Evolutionary conservation across 495 filamentous ascomycete genomes (phyloP).

Genomic region (Pseudotulostoma volvatum): DNA sequence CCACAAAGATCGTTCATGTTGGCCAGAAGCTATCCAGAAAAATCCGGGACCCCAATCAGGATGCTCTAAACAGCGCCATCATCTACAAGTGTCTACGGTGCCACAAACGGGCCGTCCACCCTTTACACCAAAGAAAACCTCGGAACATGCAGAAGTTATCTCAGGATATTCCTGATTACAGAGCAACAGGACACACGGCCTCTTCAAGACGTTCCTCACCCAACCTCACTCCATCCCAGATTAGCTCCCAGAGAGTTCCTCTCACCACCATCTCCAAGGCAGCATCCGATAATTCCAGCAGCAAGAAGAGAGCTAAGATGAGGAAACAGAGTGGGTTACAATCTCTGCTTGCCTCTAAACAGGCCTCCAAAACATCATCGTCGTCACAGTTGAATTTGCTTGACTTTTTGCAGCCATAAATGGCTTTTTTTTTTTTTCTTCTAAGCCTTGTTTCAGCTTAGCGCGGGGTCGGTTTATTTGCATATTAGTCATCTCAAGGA

Average conservation of each 20-base stretch:
- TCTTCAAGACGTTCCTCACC: no score
- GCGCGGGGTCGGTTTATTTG: constrained; percentile 5
- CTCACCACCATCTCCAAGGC: no score
- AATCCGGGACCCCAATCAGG: constrained; percentile 8
- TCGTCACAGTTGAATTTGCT: constrained; percentile 34
- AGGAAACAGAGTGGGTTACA: constrained; percentile 43
- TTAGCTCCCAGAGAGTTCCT: no score
- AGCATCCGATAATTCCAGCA: constrained; percentile 37
- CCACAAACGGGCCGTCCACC: constrained; percentile 18
- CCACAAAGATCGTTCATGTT: constrained; percentile 19
- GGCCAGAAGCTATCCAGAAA: constrained; percentile 11
- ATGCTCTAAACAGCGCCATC: constrained; percentile 12
- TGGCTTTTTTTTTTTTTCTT: constrained; percentile 6
- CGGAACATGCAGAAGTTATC: no score
- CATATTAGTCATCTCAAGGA: not conserved
- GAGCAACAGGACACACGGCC: no score
- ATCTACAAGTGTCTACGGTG: constrained; percentile 27
- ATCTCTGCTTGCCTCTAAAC: constrained; percentile 37
- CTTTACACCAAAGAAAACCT: no score
- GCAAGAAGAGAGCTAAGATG: constrained; percentile 42
- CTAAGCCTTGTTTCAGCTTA: constrained; percentile 6
- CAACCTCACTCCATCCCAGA: no score
- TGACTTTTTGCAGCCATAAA: constrained; percentile 37
- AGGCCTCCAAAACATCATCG: constrained; percentile 14
- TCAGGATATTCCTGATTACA: no score